Conservation (phyloP, 345 rosid genomes). For the Brassica rapa region DNA sequence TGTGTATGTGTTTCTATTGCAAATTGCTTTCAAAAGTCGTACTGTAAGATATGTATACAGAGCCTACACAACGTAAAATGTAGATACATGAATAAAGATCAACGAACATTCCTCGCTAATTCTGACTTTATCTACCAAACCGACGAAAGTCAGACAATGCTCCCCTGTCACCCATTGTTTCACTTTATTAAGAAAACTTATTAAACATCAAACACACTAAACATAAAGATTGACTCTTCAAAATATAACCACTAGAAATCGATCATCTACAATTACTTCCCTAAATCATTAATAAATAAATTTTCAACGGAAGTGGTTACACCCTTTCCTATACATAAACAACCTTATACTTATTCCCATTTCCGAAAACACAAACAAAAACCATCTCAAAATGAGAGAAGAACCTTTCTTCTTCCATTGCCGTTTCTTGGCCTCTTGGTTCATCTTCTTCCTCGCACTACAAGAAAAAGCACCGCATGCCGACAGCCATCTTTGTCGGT, state of each 20-base stretch:
- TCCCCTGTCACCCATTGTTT: slow-evolving; percentile 32
- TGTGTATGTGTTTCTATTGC: background rate
- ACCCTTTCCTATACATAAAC: slow-evolving; percentile 30
- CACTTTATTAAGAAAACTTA: background rate
- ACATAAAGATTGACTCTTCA: slow-evolving; percentile 29
- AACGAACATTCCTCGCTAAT: slow-evolving; percentile 35
- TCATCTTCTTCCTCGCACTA: background rate
- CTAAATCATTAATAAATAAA: background rate
- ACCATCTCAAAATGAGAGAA: slow-evolving; percentile 29
- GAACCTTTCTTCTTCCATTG: slow-evolving; percentile 24
- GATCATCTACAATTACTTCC: slow-evolving; percentile 21
- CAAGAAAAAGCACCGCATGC: too few relatives aligned
- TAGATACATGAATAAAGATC: background rate
- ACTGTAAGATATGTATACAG: slow-evolving; percentile 10
- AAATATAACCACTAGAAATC: slow-evolving; percentile 8
- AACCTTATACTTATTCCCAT: slow-evolving; percentile 16
- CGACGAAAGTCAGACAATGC: slow-evolving; percentile 29
- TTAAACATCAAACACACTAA: background rate
- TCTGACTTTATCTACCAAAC: slow-evolving; percentile 33
- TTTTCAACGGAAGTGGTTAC: slow-evolving; percentile 38
- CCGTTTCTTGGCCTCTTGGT: slow-evolving; percentile 9
- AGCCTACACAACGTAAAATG: slow-evolving; percentile 7
- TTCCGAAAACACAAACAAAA: slow-evolving; percentile 18
- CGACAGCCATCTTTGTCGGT: too few relatives aligned
- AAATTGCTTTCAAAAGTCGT: background rate